Evolutionary conservation across 78 protist species (phyloP).

Genomic region (Parvularia atlantis): DNA sequence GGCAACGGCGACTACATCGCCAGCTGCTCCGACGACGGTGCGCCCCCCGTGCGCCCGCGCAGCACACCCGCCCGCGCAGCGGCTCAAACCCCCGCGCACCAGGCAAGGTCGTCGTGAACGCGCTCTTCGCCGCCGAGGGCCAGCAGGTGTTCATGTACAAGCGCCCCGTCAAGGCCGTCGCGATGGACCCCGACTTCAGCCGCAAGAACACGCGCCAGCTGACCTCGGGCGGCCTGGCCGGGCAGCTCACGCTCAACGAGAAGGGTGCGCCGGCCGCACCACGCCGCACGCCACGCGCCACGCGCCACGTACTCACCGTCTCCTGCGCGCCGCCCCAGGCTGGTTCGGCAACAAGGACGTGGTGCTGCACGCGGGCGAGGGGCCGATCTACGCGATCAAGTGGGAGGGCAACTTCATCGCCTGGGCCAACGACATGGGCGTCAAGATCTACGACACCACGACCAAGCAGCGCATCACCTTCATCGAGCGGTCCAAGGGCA

Average conservation of each 20-base stretch:
- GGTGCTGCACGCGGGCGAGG: conserved; percentile 66
- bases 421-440: conserved; percentile 83
- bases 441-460: conserved; percentile 64
- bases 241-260: conserved; percentile 48
- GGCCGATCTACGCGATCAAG: conserved; percentile 50
- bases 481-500: conserved; percentile 45
- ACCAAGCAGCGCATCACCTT: conserved; percentile 51
- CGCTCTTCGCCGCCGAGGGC: not conserved
- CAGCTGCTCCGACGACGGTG: conserved; percentile 77
- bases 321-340: too few species aligned
- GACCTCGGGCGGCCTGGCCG: conserved; percentile 74
- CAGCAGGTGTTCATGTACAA: not conserved
- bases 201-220: conserved; percentile 35
- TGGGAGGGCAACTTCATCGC: conserved; percentile 73
- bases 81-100: not conserved
- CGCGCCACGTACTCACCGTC: too few species aligned
- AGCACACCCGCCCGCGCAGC: not conserved
- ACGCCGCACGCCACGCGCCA: too few species aligned
- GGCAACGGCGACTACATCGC: conserved; percentile 73
- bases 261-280: conserved; percentile 18
- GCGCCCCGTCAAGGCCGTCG: conserved; percentile 62
- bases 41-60: not conserved
- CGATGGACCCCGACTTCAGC: conserved; percentile 66
- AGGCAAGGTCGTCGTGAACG: not conserved
- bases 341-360: conserved; percentile 36